Conservation (phyloP, 2,329 filamentous ascomycete genomes). For the Pseudocercospora fuligena region DNA sequence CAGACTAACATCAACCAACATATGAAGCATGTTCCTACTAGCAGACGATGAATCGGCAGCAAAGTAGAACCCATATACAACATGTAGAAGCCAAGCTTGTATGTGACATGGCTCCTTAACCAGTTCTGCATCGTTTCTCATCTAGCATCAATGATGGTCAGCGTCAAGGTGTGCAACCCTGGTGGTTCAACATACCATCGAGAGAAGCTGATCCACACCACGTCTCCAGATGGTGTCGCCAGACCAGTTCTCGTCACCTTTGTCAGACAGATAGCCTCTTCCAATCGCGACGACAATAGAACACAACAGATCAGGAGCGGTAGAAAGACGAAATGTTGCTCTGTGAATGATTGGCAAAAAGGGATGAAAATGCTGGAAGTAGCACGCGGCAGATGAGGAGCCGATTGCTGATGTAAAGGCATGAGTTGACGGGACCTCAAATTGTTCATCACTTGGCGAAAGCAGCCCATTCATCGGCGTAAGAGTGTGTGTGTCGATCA, state of each 20-base stretch:
- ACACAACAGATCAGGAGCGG: neutral
- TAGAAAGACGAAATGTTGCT: constrained; percentile 6
- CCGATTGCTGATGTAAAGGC: neutral
- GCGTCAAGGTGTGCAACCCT: neutral
- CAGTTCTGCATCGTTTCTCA: neutral
- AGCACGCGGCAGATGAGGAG: constrained; percentile 6
- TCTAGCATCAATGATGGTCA: neutral
- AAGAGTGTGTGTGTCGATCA: neutral
- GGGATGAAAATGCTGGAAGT: constrained; percentile 12
- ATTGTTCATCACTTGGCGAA: neutral
- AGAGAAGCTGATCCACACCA: constrained; percentile 7
- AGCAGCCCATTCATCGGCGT: neutral
- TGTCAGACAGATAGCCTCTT: neutral
- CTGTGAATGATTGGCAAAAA: constrained; percentile 12
- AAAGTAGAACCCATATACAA: constrained; percentile 13
- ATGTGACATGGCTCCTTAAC: neutral
- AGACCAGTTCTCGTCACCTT: neutral
- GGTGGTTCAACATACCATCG: neutral
- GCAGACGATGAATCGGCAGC: constrained; percentile 7
- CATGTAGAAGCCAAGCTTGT: constrained; percentile 9
- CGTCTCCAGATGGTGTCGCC: neutral
- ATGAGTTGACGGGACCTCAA: neutral
- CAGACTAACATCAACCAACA: neutral
- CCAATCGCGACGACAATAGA: constrained; percentile 13
- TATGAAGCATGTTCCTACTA: constrained; percentile 10